Percentiles rank a stretch among this genome's conserved stretches.
Conservation (phyloP, 2,329 filamentous ascomycete genomes). For the Neopestalotiopsis sp. region DNA sequence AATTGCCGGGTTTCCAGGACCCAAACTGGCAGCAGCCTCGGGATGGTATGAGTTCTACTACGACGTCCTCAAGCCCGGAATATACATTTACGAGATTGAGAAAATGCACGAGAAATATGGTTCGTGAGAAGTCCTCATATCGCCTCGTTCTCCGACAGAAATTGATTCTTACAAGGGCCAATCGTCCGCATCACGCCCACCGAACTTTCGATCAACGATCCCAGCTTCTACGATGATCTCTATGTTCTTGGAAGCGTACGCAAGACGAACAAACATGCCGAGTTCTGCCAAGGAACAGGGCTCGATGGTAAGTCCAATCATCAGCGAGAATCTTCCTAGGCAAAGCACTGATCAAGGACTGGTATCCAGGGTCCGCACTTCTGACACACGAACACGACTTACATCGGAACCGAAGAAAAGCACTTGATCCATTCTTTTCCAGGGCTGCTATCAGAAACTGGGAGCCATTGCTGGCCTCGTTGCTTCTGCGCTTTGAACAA, state of each 20-base stretch:
- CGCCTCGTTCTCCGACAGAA: background rate
- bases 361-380: background rate
- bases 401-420: conserved; percentile 23
- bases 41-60: conserved; percentile 31
- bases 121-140: conserved; percentile 15
- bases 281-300: too few relatives aligned
- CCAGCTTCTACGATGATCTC: conserved; percentile 32
- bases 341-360: too few relatives aligned
- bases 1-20: conserved; percentile 23
- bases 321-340: too few relatives aligned
- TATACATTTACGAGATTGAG: conserved; percentile 27
- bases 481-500: too few relatives aligned
- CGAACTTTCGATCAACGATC: conserved; percentile 38
- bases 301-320: too few relatives aligned
- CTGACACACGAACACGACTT: conserved; percentile 1
- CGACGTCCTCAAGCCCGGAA: conserved; percentile 25
- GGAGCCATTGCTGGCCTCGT: too few relatives aligned
- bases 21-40: conserved; percentile 29
- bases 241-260: conserved; percentile 20
- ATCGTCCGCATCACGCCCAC: conserved; percentile 39
- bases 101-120: conserved; percentile 31
- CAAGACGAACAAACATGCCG: too few relatives aligned
- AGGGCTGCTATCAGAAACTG: conserved; percentile 4
- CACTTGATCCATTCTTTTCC: conserved; percentile 31
- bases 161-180: conserved; percentile 29